These are phyloP conservation scores for Tuber aestivum DNA, from an alignment of 495 filamentous ascomycete species.

Conservation along the genomic window DNA sequence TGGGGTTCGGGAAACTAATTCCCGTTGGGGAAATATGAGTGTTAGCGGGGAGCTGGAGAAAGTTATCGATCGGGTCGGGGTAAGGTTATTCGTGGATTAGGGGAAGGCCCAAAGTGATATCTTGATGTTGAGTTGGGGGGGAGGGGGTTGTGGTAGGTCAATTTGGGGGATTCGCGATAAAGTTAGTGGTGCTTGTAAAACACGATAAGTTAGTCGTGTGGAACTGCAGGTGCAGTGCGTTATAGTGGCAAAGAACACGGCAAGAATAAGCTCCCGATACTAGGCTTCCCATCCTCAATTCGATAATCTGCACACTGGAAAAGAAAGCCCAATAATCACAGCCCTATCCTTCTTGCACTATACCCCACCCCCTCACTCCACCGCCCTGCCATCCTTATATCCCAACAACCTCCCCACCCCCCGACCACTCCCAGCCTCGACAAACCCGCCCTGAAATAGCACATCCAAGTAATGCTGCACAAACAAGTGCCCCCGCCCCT, in stretches of 20 bases:
- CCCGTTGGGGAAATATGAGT: background rate
- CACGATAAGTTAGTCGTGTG: too few relatives aligned
- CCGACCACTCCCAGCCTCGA: background rate
- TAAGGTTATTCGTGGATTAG: background rate
- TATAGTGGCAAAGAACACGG: too few relatives aligned
- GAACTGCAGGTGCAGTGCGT: background rate
- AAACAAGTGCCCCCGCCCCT: background rate
- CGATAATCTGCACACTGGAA: background rate
- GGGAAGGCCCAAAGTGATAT: too few relatives aligned
- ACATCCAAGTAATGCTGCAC: constrained; percentile 8
- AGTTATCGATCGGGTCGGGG: background rate
- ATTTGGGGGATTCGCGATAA: background rate
- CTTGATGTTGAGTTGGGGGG: background rate
- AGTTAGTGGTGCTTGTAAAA: too few relatives aligned
- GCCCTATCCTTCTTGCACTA: background rate
- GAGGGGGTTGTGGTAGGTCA: too few relatives aligned
- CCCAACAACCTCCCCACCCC: background rate
- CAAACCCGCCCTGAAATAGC: background rate
- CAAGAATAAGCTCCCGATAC: background rate
- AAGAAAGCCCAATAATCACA: background rate
- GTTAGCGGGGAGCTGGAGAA: background rate
- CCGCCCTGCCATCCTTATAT: background rate
- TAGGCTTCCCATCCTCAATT: background rate
- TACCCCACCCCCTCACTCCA: background rate
- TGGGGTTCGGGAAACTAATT: background rate